A percentile compares a stretch with the other conserved stretches of the same genome.
These are phyloP conservation scores for Talaromyces sp. DNA, from an alignment of 2,329 filamentous ascomycete species.

Conservation along the genomic window DNA sequence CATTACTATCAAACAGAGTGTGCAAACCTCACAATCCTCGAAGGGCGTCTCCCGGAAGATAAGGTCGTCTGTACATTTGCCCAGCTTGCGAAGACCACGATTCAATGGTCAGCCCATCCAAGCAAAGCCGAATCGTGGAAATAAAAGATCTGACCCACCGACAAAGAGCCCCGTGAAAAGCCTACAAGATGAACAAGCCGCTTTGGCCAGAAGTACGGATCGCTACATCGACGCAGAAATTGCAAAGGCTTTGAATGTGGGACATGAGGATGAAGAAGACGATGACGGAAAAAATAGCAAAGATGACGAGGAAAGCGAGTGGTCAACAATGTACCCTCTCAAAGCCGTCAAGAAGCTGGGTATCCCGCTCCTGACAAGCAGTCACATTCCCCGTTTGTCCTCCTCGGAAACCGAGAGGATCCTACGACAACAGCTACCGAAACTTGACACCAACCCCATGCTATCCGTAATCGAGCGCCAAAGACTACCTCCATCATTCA, in stretches of 20 bases:
- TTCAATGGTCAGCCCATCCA: background rate
- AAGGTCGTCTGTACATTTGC: conserved; percentile 10
- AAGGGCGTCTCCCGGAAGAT: conserved; percentile 13
- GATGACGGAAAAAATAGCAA: background rate
- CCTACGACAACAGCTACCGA: conserved; percentile 27
- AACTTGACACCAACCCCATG: conserved; percentile 25
- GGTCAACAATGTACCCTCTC: conserved; percentile 15
- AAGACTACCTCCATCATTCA: background rate
- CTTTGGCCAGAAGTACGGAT: conserved; percentile 19
- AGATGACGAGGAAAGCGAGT: conserved; percentile 11
- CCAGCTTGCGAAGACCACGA: conserved; percentile 9
- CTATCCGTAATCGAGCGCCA: background rate
- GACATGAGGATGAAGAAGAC: conserved; percentile 1
- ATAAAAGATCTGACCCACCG: background rate
- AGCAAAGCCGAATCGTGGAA: background rate
- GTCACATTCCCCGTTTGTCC: conserved; percentile 22
- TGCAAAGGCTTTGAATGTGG: conserved; percentile 15
- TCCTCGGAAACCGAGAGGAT: conserved; percentile 27
- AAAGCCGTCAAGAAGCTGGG: conserved; percentile 21
- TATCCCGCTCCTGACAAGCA: conserved; percentile 20
- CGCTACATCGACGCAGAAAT: conserved; percentile 21
- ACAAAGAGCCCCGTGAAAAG: background rate
- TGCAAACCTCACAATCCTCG: background rate
- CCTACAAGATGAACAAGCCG: conserved; percentile 19
- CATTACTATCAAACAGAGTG: background rate